Conservation (phyloP, 495 filamentous ascomycete species). For the Daldinia concentrica region DNA sequence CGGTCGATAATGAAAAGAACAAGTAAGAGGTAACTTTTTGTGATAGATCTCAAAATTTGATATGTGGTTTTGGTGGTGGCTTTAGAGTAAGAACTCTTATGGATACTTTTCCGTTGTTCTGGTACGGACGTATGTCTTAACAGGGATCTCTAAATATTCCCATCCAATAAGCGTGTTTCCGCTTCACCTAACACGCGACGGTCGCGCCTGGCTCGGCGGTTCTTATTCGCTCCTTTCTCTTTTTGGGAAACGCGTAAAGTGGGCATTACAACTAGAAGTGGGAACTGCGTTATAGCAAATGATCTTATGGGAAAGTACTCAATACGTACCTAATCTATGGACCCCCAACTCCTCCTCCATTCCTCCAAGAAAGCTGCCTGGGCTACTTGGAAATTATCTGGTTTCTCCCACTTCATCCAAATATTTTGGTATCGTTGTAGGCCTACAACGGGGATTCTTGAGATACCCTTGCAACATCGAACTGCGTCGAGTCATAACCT, state of each 20-base stretch:
- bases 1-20: slow-evolving; percentile 22
- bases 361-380: slow-evolving; percentile 14
- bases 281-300: background rate
- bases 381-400: slow-evolving; percentile 2
- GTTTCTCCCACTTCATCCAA: slow-evolving; percentile 28
- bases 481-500: slow-evolving; percentile 39
- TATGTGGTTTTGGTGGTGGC: slow-evolving; percentile 29
- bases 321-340: slow-evolving; percentile 25
- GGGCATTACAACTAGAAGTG: slow-evolving; percentile 5
- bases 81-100: slow-evolving; percentile 8
- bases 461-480: slow-evolving; percentile 30
- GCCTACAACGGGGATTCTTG: slow-evolving; percentile 21
- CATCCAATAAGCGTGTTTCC: slow-evolving; percentile 50
- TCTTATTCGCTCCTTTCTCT: slow-evolving; percentile 42
- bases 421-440: slow-evolving; percentile 20
- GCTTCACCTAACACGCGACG: slow-evolving; percentile 36
- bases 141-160: slow-evolving; percentile 50
- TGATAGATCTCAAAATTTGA: slow-evolving; percentile 14
- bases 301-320: slow-evolving; percentile 8
- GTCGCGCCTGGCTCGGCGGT: slow-evolving; percentile 26
- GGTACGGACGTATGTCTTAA: slow-evolving; percentile 25
- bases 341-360: background rate
- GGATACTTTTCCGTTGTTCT: slow-evolving; percentile 25
- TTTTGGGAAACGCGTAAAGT: slow-evolving; percentile 45
- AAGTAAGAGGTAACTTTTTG: slow-evolving; percentile 18